Base-by-base conservation (phyloP, 164 flowering plant species). In the Vitis amurensis region DNA sequence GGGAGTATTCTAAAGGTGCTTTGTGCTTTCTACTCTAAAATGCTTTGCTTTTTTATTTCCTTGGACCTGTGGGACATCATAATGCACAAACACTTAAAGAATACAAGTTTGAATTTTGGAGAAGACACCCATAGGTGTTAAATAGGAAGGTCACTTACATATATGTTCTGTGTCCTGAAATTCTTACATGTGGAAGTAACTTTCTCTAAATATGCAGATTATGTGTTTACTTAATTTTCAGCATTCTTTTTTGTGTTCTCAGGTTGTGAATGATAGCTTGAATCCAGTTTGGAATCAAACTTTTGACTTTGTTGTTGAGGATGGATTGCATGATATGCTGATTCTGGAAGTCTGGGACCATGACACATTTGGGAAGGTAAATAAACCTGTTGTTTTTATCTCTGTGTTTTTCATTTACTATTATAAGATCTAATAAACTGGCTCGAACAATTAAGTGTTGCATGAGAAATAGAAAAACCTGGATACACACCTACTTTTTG, bases 201-300 rank as follows among this genome's bases (percentile, higher is more conserved):
- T 37, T 37, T 37, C 44, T 23, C 27, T 23, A 27, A 15, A 15
- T 55, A 9, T 16, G 48, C 14, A 27, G 14, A 49, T 49, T 30
- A 55, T 8, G 11, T 11, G 5, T 11, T 14, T 57, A 19, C 55
- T 50, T 58, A 48, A 12, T 55, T 17, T 47, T 55, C 64, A 17
- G 17, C 15, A n/a, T 17, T 63, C 6, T 60, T 71, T 63, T 53
- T 75, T 48, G 8, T 29, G 14, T 63, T 77, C 53, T 51, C 88
- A 93, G 98, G 99, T 95, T 73, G 93, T 96, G 68, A 88, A 89
- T 78, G 93, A 91, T 51, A 77, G 87, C 76, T 77, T 93, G 62
- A 88, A 93, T 84, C 99, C 99, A 10, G 88, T 87, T 55, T 96
- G 99, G 99, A 91, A 96, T 77, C 99, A 96, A 79, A 91, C 99